Base-by-base conservation (phyloP, 139 green algal species). In the Chlamydomonas sp. region DNA sequence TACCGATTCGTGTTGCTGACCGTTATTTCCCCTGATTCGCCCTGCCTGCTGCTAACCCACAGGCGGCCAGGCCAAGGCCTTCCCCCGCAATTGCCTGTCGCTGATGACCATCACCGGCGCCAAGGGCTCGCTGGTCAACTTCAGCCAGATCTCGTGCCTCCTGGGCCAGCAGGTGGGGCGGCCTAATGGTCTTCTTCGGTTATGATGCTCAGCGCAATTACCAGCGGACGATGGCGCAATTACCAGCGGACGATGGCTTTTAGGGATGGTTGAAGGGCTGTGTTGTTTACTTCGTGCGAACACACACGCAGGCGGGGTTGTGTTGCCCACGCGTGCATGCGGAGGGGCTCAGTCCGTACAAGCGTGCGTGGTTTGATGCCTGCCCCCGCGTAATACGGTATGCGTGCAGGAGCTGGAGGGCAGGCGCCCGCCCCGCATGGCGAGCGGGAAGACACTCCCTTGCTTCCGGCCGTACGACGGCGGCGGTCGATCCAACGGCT, bases 61-160 rank as follows among this genome's bases (percentile, higher is more conserved):
- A 91, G 94, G 49, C 10, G 91, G 87, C 20, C 87, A 92, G 63
- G 83, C 79, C 66, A 93, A 90, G 83, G 90, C 96, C 60, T 99
- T 99, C 88, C 95, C 95, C 0, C 71, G 88, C 91, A 99, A 99
- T 93, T 97, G 96, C 93, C 95, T 99, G 93, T 95, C 94, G 20
- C 90, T 99, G 18, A 99, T 99, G 98, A 99, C 98, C 10, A 89
- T 97, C 18, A 95, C 94, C 9, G 96, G 97, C 31, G 97, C 97
- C 90, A 99, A 99, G 93, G 98, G 98, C 58, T 97, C 93, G 31
- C 91, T 97, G 64, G 98, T 99, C 81, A 99, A 99, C 93, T 99
- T 98, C 89, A 97, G 92, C 15, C 98, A 99, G 94, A 99, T 99
- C 86, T 94, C 92, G 1, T 98, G 95, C 85, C 93, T 99, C 80